Base-by-base conservation (phyloP, 306 rosid genomes). In the Rosa rugosa region DNA sequence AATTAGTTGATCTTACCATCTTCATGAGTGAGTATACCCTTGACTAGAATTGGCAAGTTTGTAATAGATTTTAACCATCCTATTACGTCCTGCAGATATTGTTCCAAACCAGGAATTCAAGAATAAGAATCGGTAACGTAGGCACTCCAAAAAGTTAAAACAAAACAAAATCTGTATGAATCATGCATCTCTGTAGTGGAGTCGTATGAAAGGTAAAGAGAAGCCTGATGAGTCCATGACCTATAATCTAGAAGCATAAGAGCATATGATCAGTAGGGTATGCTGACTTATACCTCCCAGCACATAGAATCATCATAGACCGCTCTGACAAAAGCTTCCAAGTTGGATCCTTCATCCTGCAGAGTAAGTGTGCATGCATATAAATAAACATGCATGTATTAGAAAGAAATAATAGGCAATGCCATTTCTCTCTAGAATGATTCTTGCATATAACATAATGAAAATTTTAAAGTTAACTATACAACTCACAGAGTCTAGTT, bases 321-420 rank as follows among this genome's bases (percentile, higher is more conserved):
- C 74, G 23, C 79, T 0, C 73, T 84, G 12, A 77, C 85, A 75
- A 5, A 84, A 76, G 79, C 66, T 81, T 80, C 91, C 22, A 85
- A 34, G 25, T n/a, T 62, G 69, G 91, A 88, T 64, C 92, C 92
- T 44, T 66, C 25, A 75, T 71, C 85, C 95, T 88, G 89, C 77
- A 83, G 31, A 27, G 31, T 27, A 70, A 67, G 60, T 66, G 31
- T 46, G 31, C n/a, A 16, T 75, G 56, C 2, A 2, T 44, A 70
- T 27, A 3, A 25, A 34, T 36, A 13, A 36, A 13, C 44, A 31
- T 31, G 70, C 4, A 27, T 27, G 31, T 31, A 31, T 31, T 31
- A 31, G 36, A 31, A 31, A 31, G 36, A 31, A 31, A 31, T 20
- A 53, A 18, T 53, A 20, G 59, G 22, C 18, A 20, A 20, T 5